Conservation (phyloP, 129 eudicot species). For the Flaveria brownii region DNA sequence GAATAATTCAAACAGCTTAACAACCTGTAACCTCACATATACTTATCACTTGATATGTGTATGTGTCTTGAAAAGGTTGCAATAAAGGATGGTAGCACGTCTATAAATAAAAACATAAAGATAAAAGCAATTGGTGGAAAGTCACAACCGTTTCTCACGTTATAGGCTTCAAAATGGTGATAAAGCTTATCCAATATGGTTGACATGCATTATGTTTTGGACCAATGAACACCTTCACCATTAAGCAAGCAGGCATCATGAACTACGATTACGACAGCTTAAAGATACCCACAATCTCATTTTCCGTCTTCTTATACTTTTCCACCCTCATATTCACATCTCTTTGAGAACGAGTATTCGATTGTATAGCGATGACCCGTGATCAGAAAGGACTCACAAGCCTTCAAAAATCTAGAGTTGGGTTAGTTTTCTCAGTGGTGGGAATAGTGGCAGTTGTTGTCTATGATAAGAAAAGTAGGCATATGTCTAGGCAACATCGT, state of each 20-base stretch:
- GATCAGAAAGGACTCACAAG: constrained; percentile 52
- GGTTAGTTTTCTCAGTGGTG: constrained; percentile 52
- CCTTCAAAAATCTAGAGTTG: constrained; percentile 70
- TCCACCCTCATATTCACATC: constrained; percentile 71
- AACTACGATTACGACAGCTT: constrained; percentile 52
- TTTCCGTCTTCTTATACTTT: constrained; percentile 63
- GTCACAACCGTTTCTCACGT: constrained; percentile 59
- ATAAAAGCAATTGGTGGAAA: constrained; percentile 9
- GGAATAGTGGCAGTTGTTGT: constrained; percentile 70
- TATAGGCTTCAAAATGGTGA: constrained; percentile 74
- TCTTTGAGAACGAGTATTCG: constrained; percentile 54
- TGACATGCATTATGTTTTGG: constrained; percentile 78
- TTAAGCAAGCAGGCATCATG: constrained; percentile 79
- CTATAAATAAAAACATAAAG: background rate
- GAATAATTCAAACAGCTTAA: background rate
- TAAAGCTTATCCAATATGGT: constrained; percentile 80
- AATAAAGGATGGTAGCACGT: background rate
- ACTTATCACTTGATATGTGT: background rate
- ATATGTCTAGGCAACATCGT: constrained; percentile 3
- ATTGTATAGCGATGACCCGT: constrained; percentile 48
- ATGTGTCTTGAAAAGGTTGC: constrained; percentile 86
- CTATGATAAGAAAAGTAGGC: constrained; percentile 52
- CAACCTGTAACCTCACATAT: background rate
- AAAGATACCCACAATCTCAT: constrained; percentile 62
- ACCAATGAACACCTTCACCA: constrained; percentile 85